Percentiles rank a stretch among this genome's conserved stretches.
Conservation (phyloP, 768 basidiomycete genomes). For the Krasilnikovozyma curviuscula region DNA sequence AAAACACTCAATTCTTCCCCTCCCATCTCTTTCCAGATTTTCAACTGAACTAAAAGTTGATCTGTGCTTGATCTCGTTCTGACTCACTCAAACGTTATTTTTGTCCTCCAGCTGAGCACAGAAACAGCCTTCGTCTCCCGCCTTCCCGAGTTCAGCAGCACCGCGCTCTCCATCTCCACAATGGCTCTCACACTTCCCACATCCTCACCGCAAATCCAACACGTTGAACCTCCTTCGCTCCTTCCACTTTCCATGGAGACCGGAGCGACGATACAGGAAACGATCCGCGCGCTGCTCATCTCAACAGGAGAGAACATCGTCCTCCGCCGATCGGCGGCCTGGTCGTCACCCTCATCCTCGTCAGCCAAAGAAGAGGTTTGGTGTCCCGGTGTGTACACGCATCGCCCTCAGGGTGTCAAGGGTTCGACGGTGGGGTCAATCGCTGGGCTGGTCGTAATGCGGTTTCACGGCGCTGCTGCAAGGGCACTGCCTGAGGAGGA, state of each 20-base stretch:
- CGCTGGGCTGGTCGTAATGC: no score
- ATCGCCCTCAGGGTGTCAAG: no score
- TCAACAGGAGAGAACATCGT: conserved; percentile 26
- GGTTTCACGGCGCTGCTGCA: no score
- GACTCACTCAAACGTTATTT: neutral
- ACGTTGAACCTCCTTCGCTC: conserved; percentile 15
- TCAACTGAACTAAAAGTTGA: conserved; percentile 30
- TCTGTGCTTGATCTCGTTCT: neutral
- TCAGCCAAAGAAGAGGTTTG: no score
- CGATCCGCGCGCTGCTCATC: conserved; percentile 12
- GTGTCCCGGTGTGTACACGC: no score
- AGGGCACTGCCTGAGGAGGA: no score
- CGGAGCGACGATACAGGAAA: neutral
- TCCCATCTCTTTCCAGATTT: conserved; percentile 57
- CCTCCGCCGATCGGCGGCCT: conserved; percentile 24
- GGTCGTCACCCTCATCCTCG: no score
- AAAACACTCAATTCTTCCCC: conserved; percentile 67
- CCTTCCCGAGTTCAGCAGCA: conserved; percentile 8
- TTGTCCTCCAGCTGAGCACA: conserved; percentile 33
- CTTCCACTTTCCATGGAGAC: neutral
- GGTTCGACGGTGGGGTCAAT: no score
- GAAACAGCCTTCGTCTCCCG: conserved; percentile 14
- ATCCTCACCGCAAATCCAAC: conserved; percentile 25
- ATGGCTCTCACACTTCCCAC: conserved; percentile 15
- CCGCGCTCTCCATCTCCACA: conserved; percentile 6